These are phyloP conservation scores for Balakata baccata DNA, from an alignment of 345 rosid species.

Conservation along the genomic window DNA sequence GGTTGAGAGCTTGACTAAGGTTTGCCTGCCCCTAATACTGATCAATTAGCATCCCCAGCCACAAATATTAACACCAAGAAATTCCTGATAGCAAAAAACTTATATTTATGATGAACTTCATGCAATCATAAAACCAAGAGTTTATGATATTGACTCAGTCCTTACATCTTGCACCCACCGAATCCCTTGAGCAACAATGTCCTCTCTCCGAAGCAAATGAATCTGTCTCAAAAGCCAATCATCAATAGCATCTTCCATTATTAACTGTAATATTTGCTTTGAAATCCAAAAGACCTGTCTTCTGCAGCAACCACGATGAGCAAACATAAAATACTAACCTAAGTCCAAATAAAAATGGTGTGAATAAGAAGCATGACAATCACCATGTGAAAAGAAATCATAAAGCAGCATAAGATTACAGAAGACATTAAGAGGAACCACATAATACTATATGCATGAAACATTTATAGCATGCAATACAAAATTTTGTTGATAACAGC, in stretches of 20 bases:
- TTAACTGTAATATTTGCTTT: constrained; percentile 85
- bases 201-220: constrained; percentile 79
- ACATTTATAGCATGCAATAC: neutral
- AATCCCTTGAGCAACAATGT: constrained; percentile 71
- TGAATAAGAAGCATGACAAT: neutral
- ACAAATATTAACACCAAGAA: neutral
- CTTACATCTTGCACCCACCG: constrained; percentile 95
- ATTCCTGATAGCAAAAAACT: neutral
- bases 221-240: constrained; percentile 90
- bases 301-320: constrained; percentile 40
- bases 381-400: constrained; percentile 4
- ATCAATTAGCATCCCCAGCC: neutral
- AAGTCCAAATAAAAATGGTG: neutral
- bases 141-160: constrained; percentile 11
- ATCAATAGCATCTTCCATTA: constrained; percentile 99
- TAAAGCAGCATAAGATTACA: neutral
- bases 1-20: neutral
- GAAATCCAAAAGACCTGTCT: constrained; percentile 99
- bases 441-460: neutral
- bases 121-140: neutral
- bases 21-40: neutral
- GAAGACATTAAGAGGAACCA: neutral
- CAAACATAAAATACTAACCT: neutral
- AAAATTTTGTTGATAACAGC: neutral
- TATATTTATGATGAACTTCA: neutral